These are phyloP conservation scores for Apophysomyces elegans DNA, from an alignment of 371 early-diverging fungal species.

Conservation along the genomic window DNA sequence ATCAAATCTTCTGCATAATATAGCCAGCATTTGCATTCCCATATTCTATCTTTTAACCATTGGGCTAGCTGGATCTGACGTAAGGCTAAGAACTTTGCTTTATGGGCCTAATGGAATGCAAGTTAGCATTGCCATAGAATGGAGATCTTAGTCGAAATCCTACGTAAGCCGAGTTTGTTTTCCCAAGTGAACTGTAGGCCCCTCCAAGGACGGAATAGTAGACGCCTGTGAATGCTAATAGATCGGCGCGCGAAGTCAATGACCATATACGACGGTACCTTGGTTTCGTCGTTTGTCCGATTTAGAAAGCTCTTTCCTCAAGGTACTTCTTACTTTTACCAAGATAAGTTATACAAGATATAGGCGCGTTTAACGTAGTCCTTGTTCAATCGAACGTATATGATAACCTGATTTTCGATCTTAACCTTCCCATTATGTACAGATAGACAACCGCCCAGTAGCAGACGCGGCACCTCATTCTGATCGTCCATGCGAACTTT, in stretches of 20 bases:
- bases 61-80: slow-evolving; percentile 52
- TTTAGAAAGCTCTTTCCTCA: slow-evolving; percentile 2
- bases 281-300: background rate
- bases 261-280: slow-evolving; percentile 40
- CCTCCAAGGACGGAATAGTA: slow-evolving; percentile 58
- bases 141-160: background rate
- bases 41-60: slow-evolving; percentile 41
- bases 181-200: slow-evolving; percentile 56
- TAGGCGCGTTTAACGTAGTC: slow-evolving; percentile 12
- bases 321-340: slow-evolving; percentile 1
- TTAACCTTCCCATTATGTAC: background rate
- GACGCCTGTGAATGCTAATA: slow-evolving; percentile 43
- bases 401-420: background rate
- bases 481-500: background rate
- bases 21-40: slow-evolving; percentile 59
- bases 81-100: slow-evolving; percentile 48
- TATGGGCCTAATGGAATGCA: slow-evolving; percentile 36
- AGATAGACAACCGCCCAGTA: background rate
- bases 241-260: slow-evolving; percentile 32
- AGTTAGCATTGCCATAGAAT: background rate
- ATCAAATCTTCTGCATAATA: slow-evolving; percentile 61
- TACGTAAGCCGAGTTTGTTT: slow-evolving; percentile 45
- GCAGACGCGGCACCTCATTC: background rate
- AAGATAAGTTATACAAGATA: slow-evolving; percentile 12
- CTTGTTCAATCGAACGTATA: slow-evolving; percentile 10